Evolutionary conservation across 768 basidiomycete species (phyloP).

Genomic region (Tephrocybe rancida): DNA sequence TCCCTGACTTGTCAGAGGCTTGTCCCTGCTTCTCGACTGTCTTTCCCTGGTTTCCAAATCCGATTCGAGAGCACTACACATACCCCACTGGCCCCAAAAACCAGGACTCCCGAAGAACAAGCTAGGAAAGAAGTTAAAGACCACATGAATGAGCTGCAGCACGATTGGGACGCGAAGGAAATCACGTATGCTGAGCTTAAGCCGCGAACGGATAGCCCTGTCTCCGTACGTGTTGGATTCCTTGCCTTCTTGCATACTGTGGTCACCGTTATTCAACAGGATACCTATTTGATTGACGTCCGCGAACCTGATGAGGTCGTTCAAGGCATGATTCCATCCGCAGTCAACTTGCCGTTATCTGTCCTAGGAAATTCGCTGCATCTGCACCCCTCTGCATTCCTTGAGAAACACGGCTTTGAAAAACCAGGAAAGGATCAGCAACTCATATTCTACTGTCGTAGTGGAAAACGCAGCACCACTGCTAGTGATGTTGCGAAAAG

Average conservation of each 20-base stretch:
- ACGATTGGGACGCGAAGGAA: slow-evolving; percentile 77
- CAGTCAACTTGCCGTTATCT: slow-evolving; percentile 88
- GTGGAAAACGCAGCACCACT: slow-evolving; percentile 79
- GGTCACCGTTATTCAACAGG: slow-evolving; percentile 36
- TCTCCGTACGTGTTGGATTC: slow-evolving; percentile 44
- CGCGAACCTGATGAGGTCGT: slow-evolving; percentile 90
- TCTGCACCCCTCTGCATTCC: slow-evolving; percentile 57
- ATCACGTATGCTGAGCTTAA: slow-evolving; percentile 84
- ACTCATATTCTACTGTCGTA: slow-evolving; percentile 89
- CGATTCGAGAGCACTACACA: slow-evolving; percentile 19
- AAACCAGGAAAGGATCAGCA: slow-evolving; percentile 74
- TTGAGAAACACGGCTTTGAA: slow-evolving; percentile 67
- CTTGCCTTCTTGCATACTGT: slow-evolving; percentile 7
- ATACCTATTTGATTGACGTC: slow-evolving; percentile 83
- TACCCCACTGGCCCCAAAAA: slow-evolving; percentile 10
- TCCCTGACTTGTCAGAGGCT: slow-evolving; percentile 17
- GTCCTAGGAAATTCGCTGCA: slow-evolving; percentile 70
- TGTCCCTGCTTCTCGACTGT: slow-evolving; percentile 11
- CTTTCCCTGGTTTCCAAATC: slow-evolving; percentile 9
- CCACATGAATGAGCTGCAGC: slow-evolving; percentile 44
- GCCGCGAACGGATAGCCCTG: slow-evolving; percentile 76
- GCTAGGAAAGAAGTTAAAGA: slow-evolving; percentile 36
- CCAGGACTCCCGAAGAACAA: slow-evolving; percentile 30
- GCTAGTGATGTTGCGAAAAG: slow-evolving; percentile 83
- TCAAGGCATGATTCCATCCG: slow-evolving; percentile 90